phyloP scores from a whole-genome alignment of 2,329 filamentous ascomycete species.

The Thielaviopsis euricoi region DNA sequence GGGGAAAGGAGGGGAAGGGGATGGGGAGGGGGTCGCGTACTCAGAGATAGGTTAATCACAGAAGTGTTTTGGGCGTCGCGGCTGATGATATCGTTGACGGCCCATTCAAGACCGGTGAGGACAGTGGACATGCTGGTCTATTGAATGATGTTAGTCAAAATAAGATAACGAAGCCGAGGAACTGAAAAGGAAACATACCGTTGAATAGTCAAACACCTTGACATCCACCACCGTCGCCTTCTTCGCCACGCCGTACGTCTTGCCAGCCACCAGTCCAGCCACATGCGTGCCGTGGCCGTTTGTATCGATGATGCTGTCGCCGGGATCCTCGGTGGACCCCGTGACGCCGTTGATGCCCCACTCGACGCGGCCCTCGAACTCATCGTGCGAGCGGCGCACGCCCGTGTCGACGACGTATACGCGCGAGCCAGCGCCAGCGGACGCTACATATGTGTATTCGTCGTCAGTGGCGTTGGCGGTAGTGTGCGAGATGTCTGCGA shows the following conservation, averaged over 20 bases:
- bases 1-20: too few relatives aligned
- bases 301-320: conserved; percentile 13
- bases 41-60: conserved; percentile 27
- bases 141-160: not conserved
- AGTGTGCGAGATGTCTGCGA: conserved; percentile 14
- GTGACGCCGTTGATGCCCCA: conserved; percentile 17
- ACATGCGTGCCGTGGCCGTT: conserved; percentile 28
- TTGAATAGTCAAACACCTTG: conserved; percentile 26
- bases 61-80: conserved; percentile 14
- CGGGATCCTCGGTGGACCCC: conserved; percentile 7
- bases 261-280: conserved; percentile 20
- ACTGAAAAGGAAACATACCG: conserved; percentile 11
- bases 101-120: conserved; percentile 23
- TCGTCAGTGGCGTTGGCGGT: conserved; percentile 11
- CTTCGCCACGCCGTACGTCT: conserved; percentile 25
- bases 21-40: too few relatives aligned
- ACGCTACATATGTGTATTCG: conserved; percentile 20
- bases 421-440: conserved; percentile 21
- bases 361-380: conserved; percentile 22
- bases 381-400: conserved; percentile 17
- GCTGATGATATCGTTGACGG: conserved; percentile 17
- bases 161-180: too few relatives aligned
- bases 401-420: conserved; percentile 28
- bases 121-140: conserved; percentile 15
- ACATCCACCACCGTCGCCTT: conserved; percentile 26